Base-by-base conservation (phyloP, 2,329 filamentous ascomycete genomes). In the Acrodontium crateriforme region DNA sequence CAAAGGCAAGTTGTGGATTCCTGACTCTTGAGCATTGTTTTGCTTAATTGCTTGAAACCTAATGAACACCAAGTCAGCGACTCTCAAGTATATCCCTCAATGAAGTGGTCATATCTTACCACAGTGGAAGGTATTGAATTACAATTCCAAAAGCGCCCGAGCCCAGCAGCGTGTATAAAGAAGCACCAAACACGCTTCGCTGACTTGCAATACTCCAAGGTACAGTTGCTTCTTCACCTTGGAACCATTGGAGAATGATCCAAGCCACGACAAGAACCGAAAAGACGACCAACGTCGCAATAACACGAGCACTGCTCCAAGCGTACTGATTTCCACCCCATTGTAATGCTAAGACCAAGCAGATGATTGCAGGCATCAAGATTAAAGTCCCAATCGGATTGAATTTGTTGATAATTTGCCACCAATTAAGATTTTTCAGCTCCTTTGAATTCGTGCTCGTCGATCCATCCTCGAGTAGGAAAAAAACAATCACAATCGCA, bases 381-480 rank as follows among this genome's bases (percentile, higher is more conserved):
- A 15, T 14, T 6, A 14, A 6, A 28, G 16, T 18, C 5, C 27
- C 27, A 13, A 23, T 5, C 7, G 22, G 4, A 15, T 28, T 20
- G 2, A 58, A 30, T 19, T 47, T 24, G 16, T 8, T 25, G 25
- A 53, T 27, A 29, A 51, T 52, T 25, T 47, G 30, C 6, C 28
- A 25, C 16, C 46, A 14, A n/a, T n/a, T n/a, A n/a, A n/a, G n/a
- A n/a, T n/a, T n/a, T n/a, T n/a, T 46, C 24, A 48, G 45, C 4
- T 48, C 5, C 35, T 46, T 12, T 13, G 23, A n/a, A 9, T 7
- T 8, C 8, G 18, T 8, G n/a, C 18, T n/a, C n/a, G 18, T n/a
- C 18, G 18, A n/a, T 20, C 18, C 8, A 20, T 13, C 6, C 7
- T 15, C 13, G 16, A 24, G 23, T 29, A 31, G 31, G 24, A 35